phyloP scores from a whole-genome alignment of 495 filamentous ascomycete species.

The Penicillium antarcticum region DNA sequence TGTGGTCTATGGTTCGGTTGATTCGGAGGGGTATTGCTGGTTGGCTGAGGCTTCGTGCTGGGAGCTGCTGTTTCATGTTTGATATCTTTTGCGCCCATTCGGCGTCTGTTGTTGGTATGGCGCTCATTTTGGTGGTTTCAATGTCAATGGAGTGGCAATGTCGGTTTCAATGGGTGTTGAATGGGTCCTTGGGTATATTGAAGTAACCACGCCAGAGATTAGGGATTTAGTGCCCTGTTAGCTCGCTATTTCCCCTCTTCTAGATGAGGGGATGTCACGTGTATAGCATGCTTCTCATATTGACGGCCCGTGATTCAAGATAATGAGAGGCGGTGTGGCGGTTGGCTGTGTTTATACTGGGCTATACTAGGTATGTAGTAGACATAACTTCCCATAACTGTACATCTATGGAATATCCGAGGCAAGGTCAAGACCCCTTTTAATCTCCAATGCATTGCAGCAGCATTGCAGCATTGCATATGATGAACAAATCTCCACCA shows the following conservation, averaged over 20 bases:
- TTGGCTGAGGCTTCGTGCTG: conserved; percentile 23
- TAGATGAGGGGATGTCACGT: conserved; percentile 28
- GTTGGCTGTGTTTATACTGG: not conserved
- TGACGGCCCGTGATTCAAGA: conserved; percentile 23
- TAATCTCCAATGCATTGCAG: not conserved
- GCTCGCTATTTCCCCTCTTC: no score
- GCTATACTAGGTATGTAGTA: no score
- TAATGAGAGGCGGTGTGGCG: conserved; percentile 3
- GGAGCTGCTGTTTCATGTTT: conserved; percentile 21
- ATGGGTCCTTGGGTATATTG: not conserved
- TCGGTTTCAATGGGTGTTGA: not conserved
- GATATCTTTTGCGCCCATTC: conserved; percentile 37
- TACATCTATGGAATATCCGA: not conserved
- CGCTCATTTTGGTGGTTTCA: conserved; percentile 23
- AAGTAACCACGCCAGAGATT: no score
- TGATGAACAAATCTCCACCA: not conserved
- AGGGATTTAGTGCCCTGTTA: no score
- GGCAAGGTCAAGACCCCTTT: not conserved
- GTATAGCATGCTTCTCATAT: conserved; percentile 9
- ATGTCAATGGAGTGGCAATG: conserved; percentile 4
- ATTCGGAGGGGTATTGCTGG: conserved; percentile 20
- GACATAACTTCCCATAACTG: no score
- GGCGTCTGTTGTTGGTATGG: conserved; percentile 28
- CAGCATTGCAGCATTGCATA: not conserved
- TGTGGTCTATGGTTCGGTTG: conserved; percentile 61